phyloP scores from a whole-genome alignment of 116 monocot genomes.

The Papilionanthe hybrid region DNA sequence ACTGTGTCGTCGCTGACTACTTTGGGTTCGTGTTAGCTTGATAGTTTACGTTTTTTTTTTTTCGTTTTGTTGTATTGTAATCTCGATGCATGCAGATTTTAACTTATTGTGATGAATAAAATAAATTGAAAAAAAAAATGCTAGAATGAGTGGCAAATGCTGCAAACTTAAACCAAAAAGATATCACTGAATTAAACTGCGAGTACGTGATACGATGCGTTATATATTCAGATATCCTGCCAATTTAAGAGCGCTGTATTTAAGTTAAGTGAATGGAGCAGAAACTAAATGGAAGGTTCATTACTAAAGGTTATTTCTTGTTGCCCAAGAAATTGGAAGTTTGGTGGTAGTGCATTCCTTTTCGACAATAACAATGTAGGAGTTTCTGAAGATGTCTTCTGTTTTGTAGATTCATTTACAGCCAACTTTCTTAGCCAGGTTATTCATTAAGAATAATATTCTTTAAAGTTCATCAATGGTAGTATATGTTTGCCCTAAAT shows the following conservation, averaged over 20 bases:
- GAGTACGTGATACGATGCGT: neutral
- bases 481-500: neutral
- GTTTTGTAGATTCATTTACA: constrained; percentile 3
- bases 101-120: neutral
- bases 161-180: neutral
- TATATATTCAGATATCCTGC: neutral
- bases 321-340: neutral
- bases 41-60: neutral
- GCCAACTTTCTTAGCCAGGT: neutral
- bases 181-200: neutral
- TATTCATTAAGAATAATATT: neutral
- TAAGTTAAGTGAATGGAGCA: neutral
- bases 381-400: constrained; percentile 2
- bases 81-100: neutral
- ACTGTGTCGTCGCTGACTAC: neutral
- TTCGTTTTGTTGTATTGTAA: neutral
- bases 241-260: neutral
- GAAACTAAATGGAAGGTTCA: neutral
- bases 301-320: neutral
- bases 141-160: neutral
- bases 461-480: neutral
- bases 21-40: neutral
- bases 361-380: neutral
- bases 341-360: neutral
- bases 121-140: neutral